Evolutionary conservation across 257 asterid genomes (phyloP).

Genomic region (Cinchona pubescens): DNA sequence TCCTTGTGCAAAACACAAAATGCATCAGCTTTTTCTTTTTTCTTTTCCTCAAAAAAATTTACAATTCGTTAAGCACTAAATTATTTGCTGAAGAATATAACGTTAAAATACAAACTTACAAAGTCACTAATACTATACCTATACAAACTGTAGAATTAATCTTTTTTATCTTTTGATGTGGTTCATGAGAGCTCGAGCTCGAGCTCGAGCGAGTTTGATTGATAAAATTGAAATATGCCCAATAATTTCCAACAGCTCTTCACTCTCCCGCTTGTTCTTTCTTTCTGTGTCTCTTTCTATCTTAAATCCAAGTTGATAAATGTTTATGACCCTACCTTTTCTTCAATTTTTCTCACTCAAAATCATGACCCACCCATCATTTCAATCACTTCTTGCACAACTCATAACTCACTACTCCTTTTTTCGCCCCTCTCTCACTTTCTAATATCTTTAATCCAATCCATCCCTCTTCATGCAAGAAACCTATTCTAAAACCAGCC

Average conservation of each 20-base stretch:
- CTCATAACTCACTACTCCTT: constrained; percentile 24
- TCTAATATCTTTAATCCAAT: not conserved
- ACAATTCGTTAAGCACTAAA: no score
- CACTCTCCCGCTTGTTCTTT: constrained; percentile 3
- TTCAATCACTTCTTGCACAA: constrained; percentile 57
- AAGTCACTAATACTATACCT: no score
- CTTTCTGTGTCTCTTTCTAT: not conserved
- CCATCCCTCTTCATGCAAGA: not conserved
- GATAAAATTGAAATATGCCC: constrained; percentile 7
- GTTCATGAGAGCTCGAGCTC: not conserved
- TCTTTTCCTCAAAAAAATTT: no score
- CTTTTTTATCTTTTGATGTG: not conserved
- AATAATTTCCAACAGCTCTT: constrained; percentile 17
- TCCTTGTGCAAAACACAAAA: not conserved
- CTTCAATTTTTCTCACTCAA: constrained; percentile 36
- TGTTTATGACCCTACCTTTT: constrained; percentile 42
- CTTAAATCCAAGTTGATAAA: constrained; percentile 16
- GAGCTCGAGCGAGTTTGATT: not conserved
- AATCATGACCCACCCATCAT: constrained; percentile 48
- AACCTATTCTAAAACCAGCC: not conserved
- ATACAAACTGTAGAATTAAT: no score
- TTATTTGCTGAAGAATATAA: no score
- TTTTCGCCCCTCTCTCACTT: constrained; percentile 18
- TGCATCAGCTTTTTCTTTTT: not conserved
- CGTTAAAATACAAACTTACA: no score